Percentiles rank a stretch among this genome's conserved stretches.
phyloP scores from a whole-genome alignment of 2,329 filamentous ascomycete species.

The Delphinella strobiligena region DNA sequence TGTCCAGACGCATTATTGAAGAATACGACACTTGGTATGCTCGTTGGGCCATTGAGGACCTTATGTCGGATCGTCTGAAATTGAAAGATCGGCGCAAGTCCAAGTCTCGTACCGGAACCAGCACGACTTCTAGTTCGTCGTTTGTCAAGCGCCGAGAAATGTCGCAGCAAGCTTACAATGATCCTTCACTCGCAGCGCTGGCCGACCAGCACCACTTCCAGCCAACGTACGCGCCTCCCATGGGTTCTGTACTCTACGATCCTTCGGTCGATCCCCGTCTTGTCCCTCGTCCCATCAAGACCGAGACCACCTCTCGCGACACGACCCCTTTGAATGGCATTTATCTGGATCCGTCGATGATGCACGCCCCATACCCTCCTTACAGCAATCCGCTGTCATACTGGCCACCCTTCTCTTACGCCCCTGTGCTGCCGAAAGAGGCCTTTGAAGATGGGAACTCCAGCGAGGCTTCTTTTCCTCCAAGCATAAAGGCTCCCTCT shows the following conservation, averaged over 20 bases:
- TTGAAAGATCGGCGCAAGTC: slow-evolving; percentile 46
- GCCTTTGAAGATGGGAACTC: slow-evolving; percentile 13
- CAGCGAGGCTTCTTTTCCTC: background rate
- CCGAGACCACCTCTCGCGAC: background rate
- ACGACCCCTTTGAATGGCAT: slow-evolving; percentile 11
- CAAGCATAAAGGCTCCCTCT: background rate
- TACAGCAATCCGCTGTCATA: slow-evolving; percentile 1
- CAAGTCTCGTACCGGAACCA: background rate
- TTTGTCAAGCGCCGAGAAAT: no score
- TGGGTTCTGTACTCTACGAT: background rate
- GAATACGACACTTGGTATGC: slow-evolving; percentile 71
- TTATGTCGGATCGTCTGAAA: slow-evolving; percentile 67
- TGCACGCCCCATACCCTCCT: background rate
- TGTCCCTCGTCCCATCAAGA: slow-evolving; percentile 1
- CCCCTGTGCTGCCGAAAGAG: slow-evolving; percentile 4
- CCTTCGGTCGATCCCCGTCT: background rate
- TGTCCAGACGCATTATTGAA: slow-evolving; percentile 50
- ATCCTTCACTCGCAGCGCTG: background rate
- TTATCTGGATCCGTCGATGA: slow-evolving; percentile 12
- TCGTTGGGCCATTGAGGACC: slow-evolving; percentile 53
- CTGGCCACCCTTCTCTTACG: slow-evolving; percentile 2
- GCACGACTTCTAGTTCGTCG: background rate
- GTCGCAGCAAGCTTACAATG: background rate
- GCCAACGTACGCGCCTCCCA: background rate
- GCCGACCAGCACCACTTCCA: background rate